phyloP scores from a whole-genome alignment of 2,329 filamentous ascomycete species.

The Sarocladium brachiariae region DNA sequence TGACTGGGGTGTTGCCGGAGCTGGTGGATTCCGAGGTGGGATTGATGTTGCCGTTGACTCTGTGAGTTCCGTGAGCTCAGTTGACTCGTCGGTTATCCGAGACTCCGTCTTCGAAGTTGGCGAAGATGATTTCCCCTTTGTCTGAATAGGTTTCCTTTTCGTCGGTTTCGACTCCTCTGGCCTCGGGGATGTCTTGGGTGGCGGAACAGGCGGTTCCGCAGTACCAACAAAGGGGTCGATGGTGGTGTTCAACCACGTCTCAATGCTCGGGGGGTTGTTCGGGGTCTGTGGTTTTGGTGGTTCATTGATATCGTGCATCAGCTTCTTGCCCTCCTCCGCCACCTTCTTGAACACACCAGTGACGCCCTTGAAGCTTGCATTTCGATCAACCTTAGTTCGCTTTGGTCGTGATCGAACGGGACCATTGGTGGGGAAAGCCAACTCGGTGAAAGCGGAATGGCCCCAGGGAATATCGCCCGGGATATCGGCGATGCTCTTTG shows the following conservation, averaged over 20 bases:
- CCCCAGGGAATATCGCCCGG: conserved; percentile 54
- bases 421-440: conserved; percentile 47
- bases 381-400: conserved; percentile 42
- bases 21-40: conserved; percentile 8
- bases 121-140: background rate
- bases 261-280: conserved; percentile 57
- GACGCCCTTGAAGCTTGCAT: conserved; percentile 51
- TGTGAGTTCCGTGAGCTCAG: conserved; percentile 4
- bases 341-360: conserved; percentile 60
- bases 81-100: background rate
- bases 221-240: conserved; percentile 50
- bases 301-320: conserved; percentile 54
- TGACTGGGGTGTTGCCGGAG: conserved; percentile 19
- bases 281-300: conserved; percentile 39
- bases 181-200: background rate
- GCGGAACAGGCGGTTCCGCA: no score
- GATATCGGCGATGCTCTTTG: conserved; percentile 50
- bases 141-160: background rate
- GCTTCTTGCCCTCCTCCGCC: conserved; percentile 57
- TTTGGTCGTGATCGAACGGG: conserved; percentile 35
- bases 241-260: conserved; percentile 57
- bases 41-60: background rate
- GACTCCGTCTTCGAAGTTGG: background rate
- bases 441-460: conserved; percentile 59
- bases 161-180: background rate